Base-by-base conservation (phyloP, 2,329 filamentous ascomycete genomes). In the Alternaria angustiovoidea region DNA sequence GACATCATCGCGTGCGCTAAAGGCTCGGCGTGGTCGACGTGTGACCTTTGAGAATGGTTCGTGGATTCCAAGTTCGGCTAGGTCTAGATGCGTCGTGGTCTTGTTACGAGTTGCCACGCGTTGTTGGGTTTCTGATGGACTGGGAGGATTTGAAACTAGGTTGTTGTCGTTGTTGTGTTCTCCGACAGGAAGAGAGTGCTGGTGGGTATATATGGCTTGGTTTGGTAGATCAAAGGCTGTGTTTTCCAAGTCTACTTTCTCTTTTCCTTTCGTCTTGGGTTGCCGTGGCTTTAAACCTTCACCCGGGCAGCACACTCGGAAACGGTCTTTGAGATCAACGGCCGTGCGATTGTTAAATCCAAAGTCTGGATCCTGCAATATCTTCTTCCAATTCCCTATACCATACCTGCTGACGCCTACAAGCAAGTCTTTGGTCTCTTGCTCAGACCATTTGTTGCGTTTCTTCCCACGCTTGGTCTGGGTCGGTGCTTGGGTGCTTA, bases 341-440 rank as follows among this genome's bases (percentile, higher is more conserved):
- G 87, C 83, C n/a, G 83, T 88, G 28, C 88, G 81, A 11, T 83
- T 80, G 61, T 86, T 81, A 69, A 90, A 89, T 3, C 77, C 78
- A 59, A 86, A 85, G 34, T 87, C 85, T 16, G 83, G 74, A 64
- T 86, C 84, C 3, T 85, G 80, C 26, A 89, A 72, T 18, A 90
- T 89, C 64, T 84, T 84, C 57, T 87, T 89, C 88, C 88, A 90
- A 63, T 83, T 88, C 3, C 88, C 88, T 61, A 89, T 86, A 2
- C 87, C 88, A 67, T 86, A 88, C 62, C 82, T 84, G 38, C 84
- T 81, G 8, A 89, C 87, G 0, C 88, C 88, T 57, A 82, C 79
- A 12, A 89, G 77, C 26, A 90, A 73, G 63, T 85, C 81, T 28
- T 80, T 81, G 0, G 87, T 89, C 73, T 90, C 88, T 63, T 87